Conservation (phyloP, 495 filamentous ascomycete species). For the Tuber magnatum region DNA sequence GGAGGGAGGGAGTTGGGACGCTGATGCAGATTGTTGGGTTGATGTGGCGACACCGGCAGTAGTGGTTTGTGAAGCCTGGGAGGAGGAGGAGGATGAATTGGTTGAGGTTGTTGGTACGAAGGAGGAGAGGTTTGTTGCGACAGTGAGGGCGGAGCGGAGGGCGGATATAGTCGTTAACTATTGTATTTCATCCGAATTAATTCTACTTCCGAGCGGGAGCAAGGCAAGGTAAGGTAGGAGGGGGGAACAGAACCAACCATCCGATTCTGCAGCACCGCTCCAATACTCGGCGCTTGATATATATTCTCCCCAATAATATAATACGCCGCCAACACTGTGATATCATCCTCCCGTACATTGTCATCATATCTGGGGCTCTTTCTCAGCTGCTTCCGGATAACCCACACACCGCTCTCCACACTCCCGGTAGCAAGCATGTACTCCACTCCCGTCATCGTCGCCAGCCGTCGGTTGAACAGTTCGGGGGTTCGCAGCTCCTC, state of each 20-base stretch:
- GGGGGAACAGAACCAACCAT: slow-evolving; percentile 51
- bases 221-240: neutral
- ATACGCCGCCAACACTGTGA: slow-evolving; percentile 67
- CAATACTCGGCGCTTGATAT: slow-evolving; percentile 79
- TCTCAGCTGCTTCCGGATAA: slow-evolving; percentile 81
- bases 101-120: slow-evolving; percentile 62
- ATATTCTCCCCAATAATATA: slow-evolving; percentile 79
- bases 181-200: slow-evolving; percentile 5
- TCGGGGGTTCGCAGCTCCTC: slow-evolving; percentile 61
- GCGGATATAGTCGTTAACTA: slow-evolving; percentile 30
- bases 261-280: slow-evolving; percentile 66
- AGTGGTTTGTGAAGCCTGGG: slow-evolving; percentile 62
- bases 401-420: slow-evolving; percentile 67
- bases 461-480: slow-evolving; percentile 68
- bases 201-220: neutral
- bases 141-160: slow-evolving; percentile 31
- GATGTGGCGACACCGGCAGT: slow-evolving; percentile 48
- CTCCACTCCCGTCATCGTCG: slow-evolving; percentile 72
- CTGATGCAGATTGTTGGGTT: slow-evolving; percentile 42
- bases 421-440: slow-evolving; percentile 67
- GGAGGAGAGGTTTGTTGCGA: slow-evolving; percentile 55
- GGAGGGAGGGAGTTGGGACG: slow-evolving; percentile 40
- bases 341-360: slow-evolving; percentile 55
- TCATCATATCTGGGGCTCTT: slow-evolving; percentile 51
- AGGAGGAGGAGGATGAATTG: slow-evolving; percentile 43